Evolutionary conservation across 306 rosid species (phyloP), one percentile per base, ranked within the genome.

Genomic region (Gastrolobium bilobum): DNA sequence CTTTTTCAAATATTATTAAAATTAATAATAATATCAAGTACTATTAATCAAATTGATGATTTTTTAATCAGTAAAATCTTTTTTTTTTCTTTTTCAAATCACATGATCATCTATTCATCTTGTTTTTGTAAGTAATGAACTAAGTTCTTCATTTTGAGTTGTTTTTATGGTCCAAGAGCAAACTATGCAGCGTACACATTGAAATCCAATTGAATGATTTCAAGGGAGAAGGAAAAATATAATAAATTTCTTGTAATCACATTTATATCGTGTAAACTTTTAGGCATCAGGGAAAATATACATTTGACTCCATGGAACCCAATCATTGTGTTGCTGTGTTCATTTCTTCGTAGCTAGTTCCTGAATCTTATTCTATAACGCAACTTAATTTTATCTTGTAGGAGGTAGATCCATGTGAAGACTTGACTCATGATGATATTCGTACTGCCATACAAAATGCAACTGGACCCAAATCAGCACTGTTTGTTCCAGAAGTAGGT

Each of bases 331-430:
- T 79, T 60, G 29, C 35, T 52, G 52, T 26, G n/a, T 48, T 46
- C 57, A 74, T 79, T 67, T 83, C 61, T 52, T 59, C 50, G 26
- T 13, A 56, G 50, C 53, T 79, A 58, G 57, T 42, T 68, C 33
- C 34, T 42, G 76, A 79, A 61, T 48, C 50, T 80, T 76, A 34
- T 76, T 61, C 61, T 74, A 60, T 71, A 42, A 80, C 64, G 60
- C 40, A 54, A 51, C 61, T 79, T 69, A 26, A 66, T 81, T 67
- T 72, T 69, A 35, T 46, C 85, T 6, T 73, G 69, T 82, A 95
- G 99, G 98, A 90, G 80, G 99, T 95, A 75, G 99, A 95, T 93
- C 99, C 99, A 7, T 95, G 97, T 68, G 98, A 93, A 88, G 97
- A 85, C 73, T 90, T 95, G 82, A 91, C 98, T 77, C 96, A 93